These are phyloP conservation scores for Raffaelea albimanens DNA, from an alignment of 2,329 filamentous ascomycete species.

Conservation along the genomic window DNA sequence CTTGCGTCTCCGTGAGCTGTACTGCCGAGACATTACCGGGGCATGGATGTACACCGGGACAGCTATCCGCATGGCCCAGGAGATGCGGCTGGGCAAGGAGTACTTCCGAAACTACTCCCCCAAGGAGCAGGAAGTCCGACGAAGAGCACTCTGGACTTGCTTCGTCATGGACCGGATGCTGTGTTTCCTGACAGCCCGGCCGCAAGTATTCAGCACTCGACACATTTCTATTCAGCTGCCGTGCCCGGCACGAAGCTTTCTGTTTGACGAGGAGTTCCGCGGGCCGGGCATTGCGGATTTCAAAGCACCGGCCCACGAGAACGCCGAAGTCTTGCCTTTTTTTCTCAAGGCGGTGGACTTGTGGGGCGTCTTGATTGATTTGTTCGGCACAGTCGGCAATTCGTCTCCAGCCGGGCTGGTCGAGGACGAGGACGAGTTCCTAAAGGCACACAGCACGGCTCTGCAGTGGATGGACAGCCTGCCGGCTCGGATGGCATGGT, in stretches of 20 bases:
- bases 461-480: not conserved
- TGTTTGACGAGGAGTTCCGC: not conserved
- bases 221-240: not conserved
- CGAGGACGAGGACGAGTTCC: not conserved
- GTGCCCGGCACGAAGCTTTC: not conserved
- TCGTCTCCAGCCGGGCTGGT: not conserved
- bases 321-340: not conserved
- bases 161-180: not conserved
- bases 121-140: not conserved
- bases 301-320: not conserved
- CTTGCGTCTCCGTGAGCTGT: not conserved
- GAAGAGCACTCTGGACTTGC: not conserved
- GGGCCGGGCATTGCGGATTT: not conserved
- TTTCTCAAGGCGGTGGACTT: not conserved
- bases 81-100: not conserved
- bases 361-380: not conserved
- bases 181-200: not conserved
- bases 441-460: not conserved
- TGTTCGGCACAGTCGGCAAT: not conserved
- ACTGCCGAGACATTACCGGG: not conserved
- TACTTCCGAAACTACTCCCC: not conserved
- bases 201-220: not conserved
- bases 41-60: not conserved
- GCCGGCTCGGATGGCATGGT: not conserved
- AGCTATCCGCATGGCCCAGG: not conserved